Evolutionary conservation across 306 rosid species (phyloP).

Genomic region (Lathyrus aphaca): DNA sequence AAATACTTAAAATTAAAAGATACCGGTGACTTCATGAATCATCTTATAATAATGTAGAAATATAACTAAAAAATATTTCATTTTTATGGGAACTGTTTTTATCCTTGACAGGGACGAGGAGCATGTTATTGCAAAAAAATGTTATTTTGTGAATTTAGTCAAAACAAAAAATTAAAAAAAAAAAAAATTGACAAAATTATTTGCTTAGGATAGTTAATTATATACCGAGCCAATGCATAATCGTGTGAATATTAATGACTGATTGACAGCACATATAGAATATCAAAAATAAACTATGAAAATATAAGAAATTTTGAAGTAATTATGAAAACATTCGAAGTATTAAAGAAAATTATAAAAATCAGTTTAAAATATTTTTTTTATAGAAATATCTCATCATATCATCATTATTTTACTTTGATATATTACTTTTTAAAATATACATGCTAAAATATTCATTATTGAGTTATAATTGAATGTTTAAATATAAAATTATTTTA

Average conservation of each 20-base stretch:
- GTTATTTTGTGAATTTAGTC: not conserved
- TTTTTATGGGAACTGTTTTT: slow-evolving; percentile 31
- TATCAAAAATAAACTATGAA: too few species aligned
- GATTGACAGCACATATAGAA: not conserved
- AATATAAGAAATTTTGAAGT: too few species aligned
- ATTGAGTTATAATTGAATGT: not conserved
- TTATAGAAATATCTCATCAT: not conserved
- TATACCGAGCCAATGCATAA: not conserved
- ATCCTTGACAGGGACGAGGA: slow-evolving; percentile 12
- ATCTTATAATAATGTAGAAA: not conserved
- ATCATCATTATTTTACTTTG: not conserved
- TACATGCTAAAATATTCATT: not conserved
- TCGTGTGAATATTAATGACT: not conserved
- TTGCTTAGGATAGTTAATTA: not conserved
- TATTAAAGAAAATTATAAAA: too few species aligned
- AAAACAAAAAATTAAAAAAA: too few species aligned
- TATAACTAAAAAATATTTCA: not conserved
- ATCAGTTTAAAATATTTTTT: too few species aligned
- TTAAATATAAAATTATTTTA: not conserved
- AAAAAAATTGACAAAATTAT: too few species aligned
- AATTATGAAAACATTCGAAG: too few species aligned
- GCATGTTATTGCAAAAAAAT: slow-evolving; percentile 1
- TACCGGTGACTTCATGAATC: slow-evolving; percentile 25
- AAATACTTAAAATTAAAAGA: not conserved
- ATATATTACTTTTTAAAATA: not conserved